These are phyloP conservation scores for Pleurostoma richardsiae DNA, from an alignment of 2,329 filamentous ascomycete species.

Conservation along the genomic window DNA sequence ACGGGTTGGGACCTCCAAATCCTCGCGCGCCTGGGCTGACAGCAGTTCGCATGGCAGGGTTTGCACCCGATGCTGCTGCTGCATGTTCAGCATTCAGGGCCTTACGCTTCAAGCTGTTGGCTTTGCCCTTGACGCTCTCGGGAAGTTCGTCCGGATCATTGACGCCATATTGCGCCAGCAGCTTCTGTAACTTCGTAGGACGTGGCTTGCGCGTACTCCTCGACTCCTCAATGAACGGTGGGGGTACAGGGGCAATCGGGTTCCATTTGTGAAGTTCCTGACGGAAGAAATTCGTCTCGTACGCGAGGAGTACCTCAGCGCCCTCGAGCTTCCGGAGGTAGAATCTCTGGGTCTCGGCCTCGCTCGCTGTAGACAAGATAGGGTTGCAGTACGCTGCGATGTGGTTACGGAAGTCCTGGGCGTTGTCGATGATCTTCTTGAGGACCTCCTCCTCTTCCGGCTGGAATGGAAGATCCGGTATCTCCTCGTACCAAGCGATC, in stretches of 20 bases:
- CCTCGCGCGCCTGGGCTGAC: constrained; percentile 12
- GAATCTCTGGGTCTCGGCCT: constrained; percentile 86
- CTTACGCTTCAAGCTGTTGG: constrained; percentile 68
- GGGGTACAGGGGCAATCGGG: constrained; percentile 79
- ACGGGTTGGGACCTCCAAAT: constrained; percentile 9
- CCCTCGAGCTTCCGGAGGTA: constrained; percentile 97
- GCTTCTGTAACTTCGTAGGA: constrained; percentile 93
- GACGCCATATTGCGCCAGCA: constrained; percentile 83
- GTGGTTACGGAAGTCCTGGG: constrained; percentile 77
- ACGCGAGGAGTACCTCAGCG: constrained; percentile 83
- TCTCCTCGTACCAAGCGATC: constrained; percentile 76
- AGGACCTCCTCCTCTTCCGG: constrained; percentile 90
- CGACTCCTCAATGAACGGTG: constrained; percentile 80
- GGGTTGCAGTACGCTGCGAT: constrained; percentile 78
- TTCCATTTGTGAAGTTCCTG: constrained; percentile 95
- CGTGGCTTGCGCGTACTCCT: constrained; percentile 91
- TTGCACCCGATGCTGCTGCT: constrained; percentile 26
- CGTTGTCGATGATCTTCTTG: constrained; percentile 79
- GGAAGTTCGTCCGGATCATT: constrained; percentile 88
- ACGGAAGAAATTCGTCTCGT: constrained; percentile 96
- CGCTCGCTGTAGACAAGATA: constrained; percentile 73
- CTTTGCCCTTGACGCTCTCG: constrained; percentile 74
- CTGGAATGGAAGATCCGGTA: constrained; percentile 79
- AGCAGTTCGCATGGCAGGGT: constrained; percentile 3
- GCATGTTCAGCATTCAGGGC: constrained; percentile 54